Conservation (phyloP, 371 early-diverging fungal genomes). For the Mucor sp. region DNA sequence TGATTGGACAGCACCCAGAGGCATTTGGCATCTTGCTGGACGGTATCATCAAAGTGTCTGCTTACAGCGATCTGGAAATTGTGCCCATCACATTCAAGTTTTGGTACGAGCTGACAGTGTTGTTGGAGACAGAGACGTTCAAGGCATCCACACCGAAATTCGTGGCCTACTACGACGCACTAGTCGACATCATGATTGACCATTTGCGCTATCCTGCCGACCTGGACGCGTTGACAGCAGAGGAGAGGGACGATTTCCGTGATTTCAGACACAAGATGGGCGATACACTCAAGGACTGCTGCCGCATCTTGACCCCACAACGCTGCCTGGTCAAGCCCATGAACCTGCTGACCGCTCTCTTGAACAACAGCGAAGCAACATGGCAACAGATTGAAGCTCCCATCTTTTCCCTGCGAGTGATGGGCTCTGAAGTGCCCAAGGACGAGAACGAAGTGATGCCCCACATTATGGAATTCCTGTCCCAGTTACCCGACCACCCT, state of each 20-base stretch:
- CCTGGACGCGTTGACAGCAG: slow-evolving; percentile 69
- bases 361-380: slow-evolving; percentile 35
- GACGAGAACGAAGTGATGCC: slow-evolving; percentile 79
- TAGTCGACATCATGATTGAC: slow-evolving; percentile 81
- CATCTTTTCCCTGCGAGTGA: slow-evolving; percentile 88
- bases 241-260: slow-evolving; percentile 91
- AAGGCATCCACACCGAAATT: slow-evolving; percentile 53
- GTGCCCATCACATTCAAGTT: slow-evolving; percentile 83
- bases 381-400: slow-evolving; percentile 97
- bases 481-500: slow-evolving; percentile 84
- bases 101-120: slow-evolving; percentile 82
- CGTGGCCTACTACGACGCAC: slow-evolving; percentile 61
- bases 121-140: slow-evolving; percentile 53
- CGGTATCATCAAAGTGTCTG: slow-evolving; percentile 74
- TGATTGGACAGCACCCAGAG: slow-evolving; percentile 67
- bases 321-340: slow-evolving; percentile 77
- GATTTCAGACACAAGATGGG: slow-evolving; percentile 96
- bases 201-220: slow-evolving; percentile 86
- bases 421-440: slow-evolving; percentile 82
- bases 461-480: slow-evolving; percentile 85
- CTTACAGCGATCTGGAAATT: slow-evolving; percentile 69
- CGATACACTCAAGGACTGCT: slow-evolving; percentile 96
- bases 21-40: slow-evolving; percentile 72
- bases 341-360: slow-evolving; percentile 34
- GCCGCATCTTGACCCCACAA: slow-evolving; percentile 75